Evolutionary conservation across 2,329 filamentous ascomycete species (phyloP), one percentile per base, ranked within the genome.

Genomic region (Capronia epimyces): DNA sequence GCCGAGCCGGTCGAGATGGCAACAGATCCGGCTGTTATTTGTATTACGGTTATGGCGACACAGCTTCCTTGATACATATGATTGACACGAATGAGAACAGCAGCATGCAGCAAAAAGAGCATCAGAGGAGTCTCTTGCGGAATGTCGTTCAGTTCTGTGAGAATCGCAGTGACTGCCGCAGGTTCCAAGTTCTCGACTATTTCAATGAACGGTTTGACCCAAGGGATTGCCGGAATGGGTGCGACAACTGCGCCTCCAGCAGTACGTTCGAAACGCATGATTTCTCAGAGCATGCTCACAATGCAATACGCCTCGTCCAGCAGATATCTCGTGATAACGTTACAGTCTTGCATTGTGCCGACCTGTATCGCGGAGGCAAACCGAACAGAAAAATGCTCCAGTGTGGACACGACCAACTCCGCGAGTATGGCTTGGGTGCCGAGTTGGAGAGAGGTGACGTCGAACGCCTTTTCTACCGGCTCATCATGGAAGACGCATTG

Each of bases 1-100:
- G 93, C 1, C 86, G 93, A 62, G 93, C 94, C 52, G 93, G 93
- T 5, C 82, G 93, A 66, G 93, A 98, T 66, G 91, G 91, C 7
- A 82, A 88, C 60, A 79, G 78, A 16, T 96, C 93, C 5, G 84
- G 86, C 51, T 98, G 93, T 71, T 93, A 90, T 66, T 78, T 98
- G 12, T 97, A 85, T 69, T 98, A 93, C 63, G 81, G 82, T 39
- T 95, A 88, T 63, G 78, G 74, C 53, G 93, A 98, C 66, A 83
- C 86, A 45, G 79, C 76, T 43, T 78, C 80, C 46, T 74, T 95
- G 21, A 84, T 83, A 61, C 83, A 81, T 55, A 86, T 97, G 80
- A 95, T 98, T 56, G 75, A 85, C 24, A 80, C 87, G n/a, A 81
- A 86, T 13, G 86, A 93, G n/a, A n/a, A n/a, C 3, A 87, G 86